These are phyloP conservation scores for Candida koratica DNA, from an alignment of 805 yeast species.

Conservation along the genomic window DNA sequence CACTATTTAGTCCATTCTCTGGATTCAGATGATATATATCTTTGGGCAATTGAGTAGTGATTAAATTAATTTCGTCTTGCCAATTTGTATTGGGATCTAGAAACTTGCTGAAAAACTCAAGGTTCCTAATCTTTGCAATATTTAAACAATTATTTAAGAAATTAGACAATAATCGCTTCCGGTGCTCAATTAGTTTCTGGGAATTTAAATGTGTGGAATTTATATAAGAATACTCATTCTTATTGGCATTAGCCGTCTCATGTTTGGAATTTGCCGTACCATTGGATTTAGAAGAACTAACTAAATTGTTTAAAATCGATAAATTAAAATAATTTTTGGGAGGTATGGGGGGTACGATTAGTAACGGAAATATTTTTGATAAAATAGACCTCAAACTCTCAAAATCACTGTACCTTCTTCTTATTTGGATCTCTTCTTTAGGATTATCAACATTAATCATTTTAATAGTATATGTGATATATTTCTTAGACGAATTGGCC, in stretches of 20 bases:
- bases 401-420: slow-evolving; percentile 86
- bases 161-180: slow-evolving; percentile 69
- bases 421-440: slow-evolving; percentile 54
- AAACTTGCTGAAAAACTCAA: slow-evolving; percentile 68
- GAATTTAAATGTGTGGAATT: slow-evolving; percentile 40
- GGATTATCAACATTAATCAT: slow-evolving; percentile 40
- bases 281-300: slow-evolving; percentile 16
- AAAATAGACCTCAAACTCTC: slow-evolving; percentile 74
- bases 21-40: slow-evolving; percentile 42
- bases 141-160: slow-evolving; percentile 74
- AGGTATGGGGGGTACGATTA: slow-evolving; percentile 91
- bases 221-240: slow-evolving; percentile 27
- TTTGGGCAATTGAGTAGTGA: slow-evolving; percentile 37
- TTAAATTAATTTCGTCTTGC: slow-evolving; percentile 56
- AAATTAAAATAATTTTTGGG: slow-evolving; percentile 40
- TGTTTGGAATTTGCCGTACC: slow-evolving; percentile 2
- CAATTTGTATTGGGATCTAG: slow-evolving; percentile 83
- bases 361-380: slow-evolving; percentile 69
- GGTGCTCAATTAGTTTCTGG: slow-evolving; percentile 38
- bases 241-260: background rate
- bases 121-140: slow-evolving; percentile 52
- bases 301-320: slow-evolving; percentile 32
- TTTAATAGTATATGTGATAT: slow-evolving; percentile 77
- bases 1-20: slow-evolving; percentile 39
- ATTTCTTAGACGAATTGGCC: slow-evolving; percentile 56